Conservation (phyloP, 2,329 filamentous ascomycete genomes). For the Parastagonospora avenae region DNA sequence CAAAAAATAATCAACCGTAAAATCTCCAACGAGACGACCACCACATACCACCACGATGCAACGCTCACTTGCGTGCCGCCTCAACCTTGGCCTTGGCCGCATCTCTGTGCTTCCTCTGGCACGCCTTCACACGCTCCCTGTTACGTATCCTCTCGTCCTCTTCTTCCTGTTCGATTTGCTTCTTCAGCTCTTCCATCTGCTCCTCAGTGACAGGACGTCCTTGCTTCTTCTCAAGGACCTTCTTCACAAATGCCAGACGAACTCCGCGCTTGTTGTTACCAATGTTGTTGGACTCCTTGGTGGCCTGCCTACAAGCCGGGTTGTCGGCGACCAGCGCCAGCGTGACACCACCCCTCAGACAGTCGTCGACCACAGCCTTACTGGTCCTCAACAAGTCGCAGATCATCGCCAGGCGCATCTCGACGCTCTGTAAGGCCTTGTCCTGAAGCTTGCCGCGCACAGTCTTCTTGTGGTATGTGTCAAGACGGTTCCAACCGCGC, state of each 20-base stretch:
- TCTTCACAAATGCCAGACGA: slow-evolving; percentile 11
- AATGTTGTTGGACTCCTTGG: slow-evolving; percentile 30
- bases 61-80: neutral
- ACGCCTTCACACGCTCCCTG: no score
- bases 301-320: slow-evolving; percentile 20
- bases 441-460: slow-evolving; percentile 31
- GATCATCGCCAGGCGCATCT: slow-evolving; percentile 25
- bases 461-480: slow-evolving; percentile 29
- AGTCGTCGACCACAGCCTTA: slow-evolving; percentile 38
- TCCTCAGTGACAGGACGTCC: neutral
- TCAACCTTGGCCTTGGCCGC: neutral
- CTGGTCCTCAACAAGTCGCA: slow-evolving; percentile 21
- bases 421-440: slow-evolving; percentile 15
- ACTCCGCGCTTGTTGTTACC: slow-evolving; percentile 28
- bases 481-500: slow-evolving; percentile 24
- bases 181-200: neutral
- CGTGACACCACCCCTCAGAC: slow-evolving; percentile 28
- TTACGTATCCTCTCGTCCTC: no score
- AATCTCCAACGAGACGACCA: no score
- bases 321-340: slow-evolving; percentile 33
- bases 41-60: no score
- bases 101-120: neutral
- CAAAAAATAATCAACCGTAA: no score
- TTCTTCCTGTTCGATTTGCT: neutral
- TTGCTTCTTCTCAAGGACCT: neutral